Percentiles rank a stretch among this genome's conserved stretches.
These are phyloP conservation scores for Phaeoacremonium minimum DNA, from an alignment of 2,329 filamentous ascomycete species.

Conservation along the genomic window DNA sequence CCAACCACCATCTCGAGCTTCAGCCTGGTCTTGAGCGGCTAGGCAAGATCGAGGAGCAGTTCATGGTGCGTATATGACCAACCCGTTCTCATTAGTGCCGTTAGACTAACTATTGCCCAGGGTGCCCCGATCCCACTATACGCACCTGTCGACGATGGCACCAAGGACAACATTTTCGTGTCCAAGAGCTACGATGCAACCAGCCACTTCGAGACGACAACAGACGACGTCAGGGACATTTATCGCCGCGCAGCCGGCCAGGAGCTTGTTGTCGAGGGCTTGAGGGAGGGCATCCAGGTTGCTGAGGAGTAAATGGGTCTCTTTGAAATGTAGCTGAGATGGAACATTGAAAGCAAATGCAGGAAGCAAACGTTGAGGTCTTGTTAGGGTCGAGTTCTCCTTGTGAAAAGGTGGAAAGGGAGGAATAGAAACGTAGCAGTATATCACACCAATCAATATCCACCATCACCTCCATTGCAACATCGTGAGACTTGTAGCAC, in stretches of 20 bases:
- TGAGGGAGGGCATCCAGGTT: slow-evolving; percentile 75
- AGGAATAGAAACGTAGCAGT: too few species aligned
- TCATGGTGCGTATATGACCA: slow-evolving; percentile 60
- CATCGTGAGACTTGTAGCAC: too few species aligned
- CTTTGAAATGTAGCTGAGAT: neutral
- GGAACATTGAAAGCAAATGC: slow-evolving; percentile 2
- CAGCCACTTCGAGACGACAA: slow-evolving; percentile 90
- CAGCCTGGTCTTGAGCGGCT: slow-evolving; percentile 88
- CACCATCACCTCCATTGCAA: too few species aligned
- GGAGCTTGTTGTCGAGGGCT: slow-evolving; percentile 81
- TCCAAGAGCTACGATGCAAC: slow-evolving; percentile 98
- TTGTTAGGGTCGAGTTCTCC: slow-evolving; percentile 1
- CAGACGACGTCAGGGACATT: slow-evolving; percentile 91
- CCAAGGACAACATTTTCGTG: slow-evolving; percentile 89
- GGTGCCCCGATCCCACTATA: slow-evolving; percentile 88
- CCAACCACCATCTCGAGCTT: slow-evolving; percentile 95
- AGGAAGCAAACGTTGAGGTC: neutral
- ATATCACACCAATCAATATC: too few species aligned
- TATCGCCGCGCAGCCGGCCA: slow-evolving; percentile 80
- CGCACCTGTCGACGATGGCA: slow-evolving; percentile 79
- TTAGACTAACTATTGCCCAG: slow-evolving; percentile 25
- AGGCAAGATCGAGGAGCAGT: slow-evolving; percentile 92
- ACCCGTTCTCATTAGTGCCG: neutral
- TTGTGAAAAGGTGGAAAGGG: slow-evolving; percentile 1
- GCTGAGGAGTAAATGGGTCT: slow-evolving; percentile 68